A percentile compares a stretch with the other conserved stretches of the same genome.
Conservation (phyloP, 306 rosid genomes). For the Cicer arietinum region DNA sequence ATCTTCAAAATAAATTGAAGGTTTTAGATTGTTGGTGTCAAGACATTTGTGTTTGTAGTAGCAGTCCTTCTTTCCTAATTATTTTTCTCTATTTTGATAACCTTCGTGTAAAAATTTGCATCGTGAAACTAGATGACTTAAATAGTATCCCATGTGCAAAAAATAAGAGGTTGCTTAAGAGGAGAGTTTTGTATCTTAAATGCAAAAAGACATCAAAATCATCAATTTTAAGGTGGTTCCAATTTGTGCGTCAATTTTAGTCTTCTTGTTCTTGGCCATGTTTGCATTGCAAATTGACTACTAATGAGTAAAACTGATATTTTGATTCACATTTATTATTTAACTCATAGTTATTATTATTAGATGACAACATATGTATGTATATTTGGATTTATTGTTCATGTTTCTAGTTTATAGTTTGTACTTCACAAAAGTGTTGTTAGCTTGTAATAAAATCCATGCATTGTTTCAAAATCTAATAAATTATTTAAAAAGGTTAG, state of each 20-base stretch:
- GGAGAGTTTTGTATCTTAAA: neutral
- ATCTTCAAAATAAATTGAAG: neutral
- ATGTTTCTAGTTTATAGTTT: slow-evolving; percentile 30
- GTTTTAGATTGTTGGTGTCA: slow-evolving; percentile 15
- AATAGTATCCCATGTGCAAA: slow-evolving; percentile 8
- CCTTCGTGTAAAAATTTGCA: neutral
- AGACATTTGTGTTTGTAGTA: slow-evolving; percentile 14
- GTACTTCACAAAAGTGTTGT: slow-evolving; percentile 24
- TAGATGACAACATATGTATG: slow-evolving; percentile 36
- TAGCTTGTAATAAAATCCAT: slow-evolving; percentile 20
- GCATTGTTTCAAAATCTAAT: slow-evolving; percentile 35
- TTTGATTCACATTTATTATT: slow-evolving; percentile 31
- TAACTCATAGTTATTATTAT: slow-evolving; percentile 15
- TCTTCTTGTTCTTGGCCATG: neutral
- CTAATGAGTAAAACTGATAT: slow-evolving; percentile 35
- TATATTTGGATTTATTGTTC: slow-evolving; percentile 44
- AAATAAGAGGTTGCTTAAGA: neutral
- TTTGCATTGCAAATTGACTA: neutral
- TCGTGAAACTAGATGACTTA: neutral
- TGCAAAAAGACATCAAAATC: slow-evolving; percentile 16
- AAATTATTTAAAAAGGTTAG: slow-evolving; percentile 15
- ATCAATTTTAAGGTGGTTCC: neutral
- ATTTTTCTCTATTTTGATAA: neutral
- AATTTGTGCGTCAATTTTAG: neutral
- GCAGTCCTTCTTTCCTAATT: neutral